Percentiles rank a stretch among this genome's conserved stretches.
Evolutionary conservation across 352 stramenopile species (phyloP).

Genomic region (Pythium sukuiense): DNA sequence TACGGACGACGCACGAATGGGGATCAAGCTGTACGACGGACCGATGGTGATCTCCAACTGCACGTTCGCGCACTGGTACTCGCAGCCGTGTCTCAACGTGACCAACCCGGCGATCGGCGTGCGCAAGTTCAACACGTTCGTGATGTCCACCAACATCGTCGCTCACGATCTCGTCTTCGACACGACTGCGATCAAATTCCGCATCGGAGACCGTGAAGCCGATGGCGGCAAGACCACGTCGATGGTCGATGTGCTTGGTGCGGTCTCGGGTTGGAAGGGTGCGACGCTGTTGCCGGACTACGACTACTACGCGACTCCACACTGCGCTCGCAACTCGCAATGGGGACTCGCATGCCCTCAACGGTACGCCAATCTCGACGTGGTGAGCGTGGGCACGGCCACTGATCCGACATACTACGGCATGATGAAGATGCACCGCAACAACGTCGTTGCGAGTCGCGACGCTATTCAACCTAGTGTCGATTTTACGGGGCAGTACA

Average conservation of each 20-base stretch:
- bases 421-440: slow-evolving; percentile 26
- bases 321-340: slow-evolving; percentile 15
- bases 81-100: slow-evolving; percentile 41
- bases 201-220: slow-evolving; percentile 27
- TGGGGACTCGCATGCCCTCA: slow-evolving; percentile 39
- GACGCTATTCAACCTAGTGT: not conserved
- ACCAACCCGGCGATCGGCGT: slow-evolving; percentile 39
- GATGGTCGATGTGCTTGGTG: slow-evolving; percentile 29
- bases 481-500: slow-evolving; percentile 35
- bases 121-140: slow-evolving; percentile 37
- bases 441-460: slow-evolving; percentile 23
- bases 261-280: slow-evolving; percentile 25
- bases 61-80: slow-evolving; percentile 39
- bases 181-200: slow-evolving; percentile 28
- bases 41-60: slow-evolving; percentile 36
- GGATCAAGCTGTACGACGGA: slow-evolving; percentile 42
- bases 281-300: slow-evolving; percentile 36
- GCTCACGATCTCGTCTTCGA: slow-evolving; percentile 29
- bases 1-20: slow-evolving; percentile 31
- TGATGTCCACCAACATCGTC: slow-evolving; percentile 32
- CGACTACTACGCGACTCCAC: slow-evolving; percentile 32
- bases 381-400: slow-evolving; percentile 29
- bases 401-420: slow-evolving; percentile 28
- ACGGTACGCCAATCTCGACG: slow-evolving; percentile 42
- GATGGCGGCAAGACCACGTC: slow-evolving; percentile 40